Conservation (phyloP, 192 early-diverging fungal species). For the Helicostylum pulchrum region DNA sequence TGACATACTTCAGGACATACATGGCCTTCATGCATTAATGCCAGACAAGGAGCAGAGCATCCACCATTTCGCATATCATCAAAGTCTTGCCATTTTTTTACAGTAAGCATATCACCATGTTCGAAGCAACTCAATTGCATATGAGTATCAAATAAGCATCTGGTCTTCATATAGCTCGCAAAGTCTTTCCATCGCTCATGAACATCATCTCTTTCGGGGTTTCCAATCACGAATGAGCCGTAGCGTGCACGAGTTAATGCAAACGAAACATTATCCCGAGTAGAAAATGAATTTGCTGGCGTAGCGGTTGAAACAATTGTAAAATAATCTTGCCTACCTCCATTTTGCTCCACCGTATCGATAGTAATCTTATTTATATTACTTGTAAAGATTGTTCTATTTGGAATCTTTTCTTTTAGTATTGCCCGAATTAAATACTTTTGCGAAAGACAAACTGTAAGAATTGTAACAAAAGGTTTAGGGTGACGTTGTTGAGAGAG, state of each 20-base stretch:
- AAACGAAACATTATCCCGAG: conserved; percentile 6
- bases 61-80: conserved; percentile 19
- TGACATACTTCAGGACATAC: conserved; percentile 28
- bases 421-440: conserved; percentile 11
- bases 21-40: conserved; percentile 25
- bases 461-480: conserved; percentile 1
- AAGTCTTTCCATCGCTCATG: background rate
- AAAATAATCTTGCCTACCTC: conserved; percentile 9
- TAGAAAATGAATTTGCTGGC: background rate
- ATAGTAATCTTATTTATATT: background rate
- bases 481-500: conserved; percentile 11
- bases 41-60: conserved; percentile 11
- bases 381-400: background rate
- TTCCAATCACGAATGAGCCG: conserved; percentile 19
- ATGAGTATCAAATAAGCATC: background rate
- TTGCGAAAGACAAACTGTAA: conserved; percentile 4
- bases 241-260: conserved; percentile 24
- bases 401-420: background rate
- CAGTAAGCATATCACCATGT: background rate
- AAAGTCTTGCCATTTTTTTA: conserved; percentile 13
- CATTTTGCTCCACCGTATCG: background rate
- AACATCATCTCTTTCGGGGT: background rate
- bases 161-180: conserved; percentile 11
- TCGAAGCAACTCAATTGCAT: background rate
- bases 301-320: conserved; percentile 16